These are phyloP conservation scores for Fomitopsis betulina DNA, from an alignment of 1,284 basidiomycete genomes.

Conservation along the genomic window DNA sequence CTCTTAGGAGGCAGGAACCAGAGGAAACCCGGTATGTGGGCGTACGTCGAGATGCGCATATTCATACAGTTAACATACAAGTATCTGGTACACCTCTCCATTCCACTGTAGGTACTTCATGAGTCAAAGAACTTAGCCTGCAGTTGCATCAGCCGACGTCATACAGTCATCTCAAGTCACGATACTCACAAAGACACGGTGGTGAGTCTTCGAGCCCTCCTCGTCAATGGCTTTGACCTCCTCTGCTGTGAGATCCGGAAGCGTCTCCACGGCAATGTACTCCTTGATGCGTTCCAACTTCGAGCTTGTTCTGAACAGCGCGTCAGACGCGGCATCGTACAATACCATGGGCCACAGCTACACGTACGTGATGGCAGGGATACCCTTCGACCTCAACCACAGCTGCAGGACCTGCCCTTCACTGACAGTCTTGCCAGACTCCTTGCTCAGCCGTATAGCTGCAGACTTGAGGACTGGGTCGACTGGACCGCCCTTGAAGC, in stretches of 20 bases:
- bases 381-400: constrained; percentile 30
- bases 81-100: neutral
- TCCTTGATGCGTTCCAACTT: constrained; percentile 47
- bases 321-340: neutral
- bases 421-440: constrained; percentile 28
- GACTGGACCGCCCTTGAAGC: constrained; percentile 52
- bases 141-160: neutral
- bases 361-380: constrained; percentile 58
- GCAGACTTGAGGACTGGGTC: constrained; percentile 31
- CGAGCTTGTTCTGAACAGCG: constrained; percentile 56
- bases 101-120: neutral
- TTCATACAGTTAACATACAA: neutral
- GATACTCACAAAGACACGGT: constrained; percentile 2
- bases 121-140: neutral
- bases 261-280: neutral
- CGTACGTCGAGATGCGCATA: too few relatives aligned
- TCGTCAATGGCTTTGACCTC: constrained; percentile 6
- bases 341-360: neutral
- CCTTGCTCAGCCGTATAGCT: constrained; percentile 19
- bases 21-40: too few relatives aligned
- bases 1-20: too few relatives aligned
- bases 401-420: constrained; percentile 32
- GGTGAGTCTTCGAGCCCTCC: constrained; percentile 7
- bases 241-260: constrained; percentile 7
- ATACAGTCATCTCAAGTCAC: too few relatives aligned